A percentile compares a stretch with the other conserved stretches of the same genome.
These are phyloP conservation scores for Scenedesmus sp. DNA, from an alignment of 163 green algal genomes.

Conservation along the genomic window DNA sequence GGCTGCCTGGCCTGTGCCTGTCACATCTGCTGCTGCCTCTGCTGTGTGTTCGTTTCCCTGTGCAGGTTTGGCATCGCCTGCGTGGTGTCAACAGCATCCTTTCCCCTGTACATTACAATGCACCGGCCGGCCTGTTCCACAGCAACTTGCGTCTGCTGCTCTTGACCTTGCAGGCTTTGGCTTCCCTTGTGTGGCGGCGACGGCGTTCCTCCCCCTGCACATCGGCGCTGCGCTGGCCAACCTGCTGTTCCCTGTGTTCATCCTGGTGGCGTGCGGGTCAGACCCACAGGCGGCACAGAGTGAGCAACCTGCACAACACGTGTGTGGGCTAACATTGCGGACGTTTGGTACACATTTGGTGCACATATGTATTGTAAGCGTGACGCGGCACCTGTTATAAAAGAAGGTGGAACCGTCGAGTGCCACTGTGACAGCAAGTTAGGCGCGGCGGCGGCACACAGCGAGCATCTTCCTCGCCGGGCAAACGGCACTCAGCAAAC, in stretches of 20 bases:
- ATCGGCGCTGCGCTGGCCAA: conserved; percentile 72
- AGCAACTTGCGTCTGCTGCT: conserved; percentile 54
- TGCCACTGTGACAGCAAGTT: too few species aligned
- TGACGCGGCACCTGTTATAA: too few species aligned
- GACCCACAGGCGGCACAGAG: conserved; percentile 58
- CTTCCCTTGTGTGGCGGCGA: conserved; percentile 66
- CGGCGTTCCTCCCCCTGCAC: conserved; percentile 74
- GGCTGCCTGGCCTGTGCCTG: not conserved
- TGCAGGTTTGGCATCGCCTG: conserved; percentile 81
- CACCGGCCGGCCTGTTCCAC: conserved; percentile 76
- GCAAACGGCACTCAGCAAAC: too few species aligned
- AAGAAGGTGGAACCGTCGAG: too few species aligned
- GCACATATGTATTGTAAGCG: too few species aligned
- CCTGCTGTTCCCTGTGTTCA: conserved; percentile 80
- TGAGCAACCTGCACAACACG: conserved; percentile 21
- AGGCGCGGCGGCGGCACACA: too few species aligned
- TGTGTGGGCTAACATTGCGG: too few species aligned
- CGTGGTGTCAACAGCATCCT: conserved; percentile 61
- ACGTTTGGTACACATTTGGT: too few species aligned
- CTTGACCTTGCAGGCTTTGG: conserved; percentile 79
- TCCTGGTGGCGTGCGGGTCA: conserved; percentile 78
- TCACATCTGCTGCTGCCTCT: not conserved
- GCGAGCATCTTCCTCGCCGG: too few species aligned
- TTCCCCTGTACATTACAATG: conserved; percentile 75
- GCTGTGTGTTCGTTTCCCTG: conserved; percentile 58